Evolutionary conservation across 2,329 filamentous ascomycete genomes (phyloP).

Genomic region (Diaporthe destruens): DNA sequence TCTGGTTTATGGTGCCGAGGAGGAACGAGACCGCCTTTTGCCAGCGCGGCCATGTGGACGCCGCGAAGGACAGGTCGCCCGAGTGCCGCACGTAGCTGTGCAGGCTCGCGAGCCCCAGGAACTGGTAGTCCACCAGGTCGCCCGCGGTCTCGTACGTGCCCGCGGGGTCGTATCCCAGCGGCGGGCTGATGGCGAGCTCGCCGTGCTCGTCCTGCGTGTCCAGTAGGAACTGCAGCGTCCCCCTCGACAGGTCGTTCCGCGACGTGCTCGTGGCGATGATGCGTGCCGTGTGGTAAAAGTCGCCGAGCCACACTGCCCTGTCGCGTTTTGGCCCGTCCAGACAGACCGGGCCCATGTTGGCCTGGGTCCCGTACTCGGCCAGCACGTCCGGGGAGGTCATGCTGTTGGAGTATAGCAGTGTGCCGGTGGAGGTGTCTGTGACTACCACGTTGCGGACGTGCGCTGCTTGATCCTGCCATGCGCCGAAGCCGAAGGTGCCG

Average conservation of each 20-base stretch:
- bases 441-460: conserved; percentile 53
- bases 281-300: conserved; percentile 56
- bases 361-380: conserved; percentile 53
- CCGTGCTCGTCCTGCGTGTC: neutral
- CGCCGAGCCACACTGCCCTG: conserved; percentile 56
- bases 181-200: conserved; percentile 1
- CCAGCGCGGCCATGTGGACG: conserved; percentile 42
- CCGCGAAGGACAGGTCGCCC: conserved; percentile 42
- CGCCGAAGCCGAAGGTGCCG: conserved; percentile 57
- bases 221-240: conserved; percentile 51
- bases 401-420: conserved; percentile 49
- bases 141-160: conserved; percentile 3
- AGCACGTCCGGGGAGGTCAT: conserved; percentile 47
- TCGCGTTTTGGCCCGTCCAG: conserved; percentile 58
- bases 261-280: conserved; percentile 53
- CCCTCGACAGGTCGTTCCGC: conserved; percentile 51
- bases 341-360: conserved; percentile 53
- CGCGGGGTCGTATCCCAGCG: conserved; percentile 44
- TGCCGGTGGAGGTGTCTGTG: conserved; percentile 47
- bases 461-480: conserved; percentile 54
- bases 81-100: conserved; percentile 42
- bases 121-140: conserved; percentile 44
- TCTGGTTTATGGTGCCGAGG: conserved; percentile 36
- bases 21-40: conserved; percentile 38
- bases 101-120: conserved; percentile 43